Evolutionary conservation across 164 flowering plant genomes (phyloP), one percentile per base, ranked within the genome.

Genomic region (Warburgia ugandensis): DNA sequence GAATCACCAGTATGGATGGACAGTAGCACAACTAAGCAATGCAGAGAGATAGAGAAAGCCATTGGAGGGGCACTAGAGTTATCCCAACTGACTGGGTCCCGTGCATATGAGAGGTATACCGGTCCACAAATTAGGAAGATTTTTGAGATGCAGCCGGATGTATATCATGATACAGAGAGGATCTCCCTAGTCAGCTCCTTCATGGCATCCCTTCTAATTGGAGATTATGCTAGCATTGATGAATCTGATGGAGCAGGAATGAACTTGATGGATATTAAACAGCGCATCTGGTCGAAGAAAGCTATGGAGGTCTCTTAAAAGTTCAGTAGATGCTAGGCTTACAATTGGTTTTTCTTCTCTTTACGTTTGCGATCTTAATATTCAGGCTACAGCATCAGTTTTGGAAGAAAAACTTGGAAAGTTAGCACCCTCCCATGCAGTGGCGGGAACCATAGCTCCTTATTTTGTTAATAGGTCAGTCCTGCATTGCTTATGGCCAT

Each of bases 1-100:
- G 92, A 94, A 53, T 89, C 97, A 0, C 99, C 99, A 0, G 77
- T 84, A 23, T 89, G 99, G 97, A 94, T 89, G 97, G 99, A 94
- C 54, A 73, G 90, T 57, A 89, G 97, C 78, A 89, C 96, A 23
- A 89, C 96, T 0, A 68, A 56, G 21, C 94, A 94, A 43, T 94
- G 99, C 65, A 77, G 64, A 32, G 87, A 76, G 63, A 82, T 89
- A 39, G 97, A 89, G 80, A 60, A 70, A 26, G 86, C 88, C 51
- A 75, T 82, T 53, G 99, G 97, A 13, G 97, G 99, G 33, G 81
- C 94, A 16, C 48, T 86, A 70, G 86, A 78, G 65, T 43, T 92
- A 48, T 65, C 97, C 22, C 64, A 63, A 52, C 58, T 92, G 7
- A 88, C 95, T 29, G 99, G 99, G 4, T 88, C 99, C 2, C 77